Base-by-base conservation (phyloP, 179 eudicot genomes). In the Gypsophila paniculata region DNA sequence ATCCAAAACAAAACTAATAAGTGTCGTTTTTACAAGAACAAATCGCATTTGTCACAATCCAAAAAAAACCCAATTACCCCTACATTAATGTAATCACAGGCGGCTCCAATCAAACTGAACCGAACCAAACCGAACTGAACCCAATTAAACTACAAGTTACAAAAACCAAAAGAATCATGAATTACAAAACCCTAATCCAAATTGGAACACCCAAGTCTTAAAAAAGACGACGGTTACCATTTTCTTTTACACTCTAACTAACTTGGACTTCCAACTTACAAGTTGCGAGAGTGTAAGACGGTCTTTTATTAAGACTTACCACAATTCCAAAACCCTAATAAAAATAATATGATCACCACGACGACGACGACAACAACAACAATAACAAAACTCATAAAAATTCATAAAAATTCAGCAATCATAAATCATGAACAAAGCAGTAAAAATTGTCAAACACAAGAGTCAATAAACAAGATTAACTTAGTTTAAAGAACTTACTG, bases 141-240 rank as follows among this genome's bases (percentile, higher is more conserved):
- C 70, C 65, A 29, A 60, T 60, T 26, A 58, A 58, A 5, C 18
- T n/a, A 3, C 22, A 12, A 23, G 6, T 0, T 39, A 29, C 34
- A 46, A 0, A 13, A 46, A 44, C 1, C 15, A 46, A 46, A 10
- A n/a, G n/a, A n/a, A n/a, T 13, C 12, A 46, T 13, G 17, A 22
- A 57, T 22, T 12, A 22, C 61, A 57, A 57, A 57, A 57, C 19
- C 68, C 49, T 2, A 64, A 64, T n/a, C n/a, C n/a, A n/a, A n/a
- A n/a, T n/a, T n/a, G n/a, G n/a, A n/a, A n/a, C n/a, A n/a, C n/a
- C n/a, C n/a, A n/a, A n/a, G n/a, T n/a, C n/a, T n/a, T n/a, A n/a
- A n/a, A n/a, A n/a, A n/a, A n/a, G n/a, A n/a, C n/a, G n/a, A n/a
- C n/a, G n/a, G n/a, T n/a, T n/a, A n/a, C n/a, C n/a, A n/a, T n/a